Conservation (phyloP, 2,329 filamentous ascomycete genomes). For the Monosporascus sp. region DNA sequence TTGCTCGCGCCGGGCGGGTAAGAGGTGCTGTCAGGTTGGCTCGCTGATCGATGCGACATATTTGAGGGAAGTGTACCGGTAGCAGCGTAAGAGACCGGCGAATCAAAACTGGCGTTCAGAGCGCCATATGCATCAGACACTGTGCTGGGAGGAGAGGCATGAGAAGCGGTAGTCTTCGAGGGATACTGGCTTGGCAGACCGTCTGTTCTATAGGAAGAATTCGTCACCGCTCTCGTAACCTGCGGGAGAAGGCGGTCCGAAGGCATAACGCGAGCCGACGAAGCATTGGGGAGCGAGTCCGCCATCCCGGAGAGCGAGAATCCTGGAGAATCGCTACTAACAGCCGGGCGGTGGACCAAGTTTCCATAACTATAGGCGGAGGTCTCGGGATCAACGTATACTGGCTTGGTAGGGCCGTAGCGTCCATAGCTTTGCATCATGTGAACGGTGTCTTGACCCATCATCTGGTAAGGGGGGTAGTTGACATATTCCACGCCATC, state of each 20-base stretch:
- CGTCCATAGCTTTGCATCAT: conserved; percentile 28
- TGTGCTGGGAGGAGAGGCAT: conserved; percentile 15
- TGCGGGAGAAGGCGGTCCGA: conserved; percentile 30
- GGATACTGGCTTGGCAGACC: conserved; percentile 19
- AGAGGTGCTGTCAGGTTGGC: conserved; percentile 10
- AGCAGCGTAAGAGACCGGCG: conserved; percentile 12
- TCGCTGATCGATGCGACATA: conserved; percentile 11
- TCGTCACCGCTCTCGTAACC: conserved; percentile 26
- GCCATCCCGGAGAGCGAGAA: conserved; percentile 38
- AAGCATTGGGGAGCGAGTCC: conserved; percentile 30
- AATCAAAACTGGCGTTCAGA: conserved; percentile 19
- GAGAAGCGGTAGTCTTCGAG: conserved; percentile 2
- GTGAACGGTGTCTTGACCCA: conserved; percentile 28
- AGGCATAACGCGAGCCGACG: conserved; percentile 19
- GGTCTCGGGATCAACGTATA: conserved; percentile 32
- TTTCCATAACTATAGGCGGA: conserved; percentile 28
- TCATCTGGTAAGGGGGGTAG: conserved; percentile 29
- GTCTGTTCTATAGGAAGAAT: conserved; percentile 27
- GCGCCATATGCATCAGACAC: conserved; percentile 22
- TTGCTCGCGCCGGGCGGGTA: conserved; percentile 10
- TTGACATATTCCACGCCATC: conserved; percentile 33
- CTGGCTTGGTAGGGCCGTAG: conserved; percentile 20
- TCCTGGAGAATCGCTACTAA: conserved; percentile 27
- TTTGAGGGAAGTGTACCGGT: conserved; percentile 10
- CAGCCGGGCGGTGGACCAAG: conserved; percentile 32